Evolutionary conservation across 1,284 basidiomycete species (phyloP), one percentile per base, ranked within the genome.

Genomic region (Afroboletus lepidellus): DNA sequence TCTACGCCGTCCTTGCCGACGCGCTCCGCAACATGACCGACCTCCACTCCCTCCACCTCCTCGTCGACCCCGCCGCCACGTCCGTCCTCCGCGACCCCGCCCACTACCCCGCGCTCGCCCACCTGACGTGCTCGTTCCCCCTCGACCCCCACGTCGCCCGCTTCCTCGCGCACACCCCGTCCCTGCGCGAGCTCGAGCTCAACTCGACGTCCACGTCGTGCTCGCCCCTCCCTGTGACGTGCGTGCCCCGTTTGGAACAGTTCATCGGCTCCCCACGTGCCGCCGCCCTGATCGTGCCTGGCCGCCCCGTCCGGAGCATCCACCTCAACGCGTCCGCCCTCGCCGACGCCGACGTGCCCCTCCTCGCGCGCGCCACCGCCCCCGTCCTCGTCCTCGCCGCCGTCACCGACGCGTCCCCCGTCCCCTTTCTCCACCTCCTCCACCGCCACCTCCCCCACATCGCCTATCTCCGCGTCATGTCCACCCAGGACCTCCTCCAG

Each of bases 221-320:
- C 11, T 8, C 62, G 12, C 50, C 55, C 45, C 65, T 78, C 51
- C 71, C 74, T 8, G 54, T 58, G 41, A 62, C 72, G 27, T 69
- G 73, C 55, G 67, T 85, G 27, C 82, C 84, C 11, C 66, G 60
- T 51, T 72, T 89, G 52, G 68, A 72, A 48, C 77, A 80, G 27
- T 84, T 87, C 65, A 76, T 77, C 48, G 87, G 85, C 30, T 80
- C 85, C 20, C 71, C 77, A 37, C 70, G 75, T 43, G 74, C 75
- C 32, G 84, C 85, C 20, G 68, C 73, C 50, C 64, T 69, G 16
- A 70, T 87, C 57, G 75, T 84, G 3, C 83, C 84, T 46, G 79
- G 82, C 16, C 79, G 85, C 20, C 85, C 87, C 9, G 74, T 89
- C 41, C 71, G 78, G 56, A 76, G 74, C 61, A 74, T 90, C 39